Evolutionary conservation across 108 stramenopile species (phyloP).

Genomic region (Pseudonitzschia multistriata): DNA sequence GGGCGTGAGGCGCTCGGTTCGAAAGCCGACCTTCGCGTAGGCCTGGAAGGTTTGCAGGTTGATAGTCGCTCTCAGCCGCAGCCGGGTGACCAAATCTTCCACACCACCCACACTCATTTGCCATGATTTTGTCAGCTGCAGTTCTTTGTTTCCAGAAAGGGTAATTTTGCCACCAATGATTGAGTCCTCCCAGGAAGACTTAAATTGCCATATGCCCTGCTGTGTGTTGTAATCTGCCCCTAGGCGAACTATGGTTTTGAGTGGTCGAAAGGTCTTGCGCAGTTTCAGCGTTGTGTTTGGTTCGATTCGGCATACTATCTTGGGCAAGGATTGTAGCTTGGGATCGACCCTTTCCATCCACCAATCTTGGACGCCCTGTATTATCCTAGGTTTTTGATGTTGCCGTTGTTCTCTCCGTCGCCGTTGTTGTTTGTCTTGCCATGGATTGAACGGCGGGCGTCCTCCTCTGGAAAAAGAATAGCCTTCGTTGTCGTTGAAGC

Average conservation of each 20-base stretch:
- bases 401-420: background rate
- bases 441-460: background rate
- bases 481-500: background rate
- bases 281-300: slow-evolving; percentile 62
- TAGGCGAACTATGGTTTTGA: slow-evolving; percentile 56
- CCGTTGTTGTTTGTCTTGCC: background rate
- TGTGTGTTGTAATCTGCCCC: slow-evolving; percentile 75
- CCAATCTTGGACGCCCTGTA: slow-evolving; percentile 41
- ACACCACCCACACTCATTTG: slow-evolving; percentile 49
- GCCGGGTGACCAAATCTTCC: slow-evolving; percentile 63
- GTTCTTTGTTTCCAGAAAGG: slow-evolving; percentile 43
- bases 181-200: slow-evolving; percentile 63
- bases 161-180: slow-evolving; percentile 70
- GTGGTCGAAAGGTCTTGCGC: slow-evolving; percentile 59
- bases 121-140: slow-evolving; percentile 68
- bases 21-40: slow-evolving; percentile 62
- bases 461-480: slow-evolving; percentile 5
- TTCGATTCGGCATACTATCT: slow-evolving; percentile 56
- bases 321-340: slow-evolving; percentile 45
- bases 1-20: slow-evolving; percentile 60
- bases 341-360: slow-evolving; percentile 43
- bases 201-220: slow-evolving; percentile 74
- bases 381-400: background rate
- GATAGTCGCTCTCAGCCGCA: slow-evolving; percentile 66
- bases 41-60: slow-evolving; percentile 62